A percentile compares a stretch with the other conserved stretches of the same genome.
These are phyloP conservation scores for Fomitopsis pinicola DNA, from an alignment of 1,284 basidiomycete genomes.

Conservation along the genomic window DNA sequence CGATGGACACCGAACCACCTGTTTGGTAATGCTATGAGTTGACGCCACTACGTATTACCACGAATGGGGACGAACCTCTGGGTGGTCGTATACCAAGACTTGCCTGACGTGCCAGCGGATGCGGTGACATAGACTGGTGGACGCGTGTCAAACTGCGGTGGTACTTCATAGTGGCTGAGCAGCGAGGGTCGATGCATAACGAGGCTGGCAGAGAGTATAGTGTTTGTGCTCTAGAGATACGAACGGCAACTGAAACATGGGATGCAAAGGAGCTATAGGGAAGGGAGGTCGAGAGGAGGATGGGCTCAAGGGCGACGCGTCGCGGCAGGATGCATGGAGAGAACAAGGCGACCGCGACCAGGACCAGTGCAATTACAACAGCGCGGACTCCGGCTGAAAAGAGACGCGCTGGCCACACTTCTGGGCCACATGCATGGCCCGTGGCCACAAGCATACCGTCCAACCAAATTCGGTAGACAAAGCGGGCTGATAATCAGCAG, in stretches of 20 bases:
- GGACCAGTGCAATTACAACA: conserved; percentile 1
- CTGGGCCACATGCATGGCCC: conserved; percentile 1
- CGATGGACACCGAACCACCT: background rate
- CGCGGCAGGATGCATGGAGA: background rate
- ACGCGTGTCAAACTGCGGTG: background rate
- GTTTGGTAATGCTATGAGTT: background rate
- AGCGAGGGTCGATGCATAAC: background rate
- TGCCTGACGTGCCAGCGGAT: background rate
- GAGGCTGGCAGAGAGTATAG: background rate
- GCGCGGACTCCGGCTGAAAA: conserved; percentile 1
- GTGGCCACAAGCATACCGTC: background rate
- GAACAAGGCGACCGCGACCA: background rate
- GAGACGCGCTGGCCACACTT: conserved; percentile 1
- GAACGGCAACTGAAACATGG: background rate
- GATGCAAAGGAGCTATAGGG: background rate
- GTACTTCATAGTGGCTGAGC: background rate
- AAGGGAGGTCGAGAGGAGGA: background rate
- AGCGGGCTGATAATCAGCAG: background rate
- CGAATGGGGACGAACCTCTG: background rate
- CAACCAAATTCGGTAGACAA: conserved; percentile 1
- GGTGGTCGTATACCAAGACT: background rate
- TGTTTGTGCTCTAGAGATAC: background rate
- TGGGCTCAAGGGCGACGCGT: background rate
- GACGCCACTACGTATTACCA: background rate
- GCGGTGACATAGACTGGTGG: background rate